A percentile compares a stretch with the other conserved stretches of the same genome.
These are phyloP conservation scores for Tolypocladium endophyticum DNA, from an alignment of 2,329 filamentous ascomycete species.

Conservation along the genomic window DNA sequence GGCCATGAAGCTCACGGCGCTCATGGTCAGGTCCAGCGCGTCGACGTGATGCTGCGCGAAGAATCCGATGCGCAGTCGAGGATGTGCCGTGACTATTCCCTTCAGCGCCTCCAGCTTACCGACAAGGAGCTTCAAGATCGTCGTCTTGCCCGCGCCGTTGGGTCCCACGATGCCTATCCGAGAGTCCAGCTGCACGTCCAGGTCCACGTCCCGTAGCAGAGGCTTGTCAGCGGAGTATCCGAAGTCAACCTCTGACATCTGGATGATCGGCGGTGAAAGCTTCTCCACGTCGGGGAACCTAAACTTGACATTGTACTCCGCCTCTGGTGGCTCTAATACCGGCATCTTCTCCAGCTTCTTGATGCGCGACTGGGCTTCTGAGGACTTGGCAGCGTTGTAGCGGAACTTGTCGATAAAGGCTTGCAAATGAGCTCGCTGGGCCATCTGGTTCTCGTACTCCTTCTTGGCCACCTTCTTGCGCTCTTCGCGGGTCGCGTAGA, in stretches of 20 bases:
- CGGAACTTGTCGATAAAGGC: conserved; percentile 99
- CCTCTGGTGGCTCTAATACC: conserved; percentile 77
- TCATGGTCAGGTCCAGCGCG: conserved; percentile 78
- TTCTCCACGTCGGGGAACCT: conserved; percentile 97
- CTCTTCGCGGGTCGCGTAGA: conserved; percentile 96
- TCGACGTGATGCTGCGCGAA: conserved; percentile 99
- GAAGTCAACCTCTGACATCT: conserved; percentile 89
- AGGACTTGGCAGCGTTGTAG: conserved; percentile 97
- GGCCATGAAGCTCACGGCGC: conserved; percentile 93
- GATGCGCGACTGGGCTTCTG: conserved; percentile 95
- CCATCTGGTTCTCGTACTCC: conserved; percentile 99
- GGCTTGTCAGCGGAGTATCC: conserved; percentile 74
- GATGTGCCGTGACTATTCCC: conserved; percentile 79
- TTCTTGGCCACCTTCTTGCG: conserved; percentile 91
- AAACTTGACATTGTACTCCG: conserved; percentile 93
- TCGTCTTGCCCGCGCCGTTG: conserved; percentile 98
- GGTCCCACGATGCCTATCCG: conserved; percentile 98
- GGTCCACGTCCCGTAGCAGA: conserved; percentile 75
- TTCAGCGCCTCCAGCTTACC: conserved; percentile 66
- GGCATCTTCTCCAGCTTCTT: conserved; percentile 99
- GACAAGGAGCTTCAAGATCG: conserved; percentile 93
- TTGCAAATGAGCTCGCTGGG: conserved; percentile 82
- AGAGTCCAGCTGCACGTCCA: conserved; percentile 95
- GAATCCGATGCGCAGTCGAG: conserved; percentile 84
- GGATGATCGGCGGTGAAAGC: conserved; percentile 91